These are phyloP conservation scores for Globisporangium iwayamae DNA, from an alignment of 352 stramenopile genomes.

Conservation along the genomic window DNA sequence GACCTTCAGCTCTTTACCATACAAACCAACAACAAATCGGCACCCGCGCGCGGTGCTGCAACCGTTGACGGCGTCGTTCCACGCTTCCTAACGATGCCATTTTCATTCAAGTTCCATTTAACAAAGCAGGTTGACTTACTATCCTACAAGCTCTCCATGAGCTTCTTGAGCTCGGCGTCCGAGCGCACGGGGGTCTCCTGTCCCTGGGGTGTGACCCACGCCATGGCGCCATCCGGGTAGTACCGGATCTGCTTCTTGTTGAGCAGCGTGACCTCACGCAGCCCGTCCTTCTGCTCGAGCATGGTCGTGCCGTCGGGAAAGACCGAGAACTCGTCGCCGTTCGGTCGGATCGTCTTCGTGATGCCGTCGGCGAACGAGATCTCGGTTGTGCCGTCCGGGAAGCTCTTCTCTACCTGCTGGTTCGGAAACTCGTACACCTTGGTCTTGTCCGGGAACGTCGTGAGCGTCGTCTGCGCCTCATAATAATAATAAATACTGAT, in stretches of 20 bases:
- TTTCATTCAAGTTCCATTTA: background rate
- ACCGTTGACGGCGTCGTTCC: too few species aligned
- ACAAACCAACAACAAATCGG: too few species aligned
- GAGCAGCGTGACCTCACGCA: conserved; percentile 76
- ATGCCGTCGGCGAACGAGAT: conserved; percentile 95
- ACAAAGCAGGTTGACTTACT: background rate
- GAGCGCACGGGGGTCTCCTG: conserved; percentile 56
- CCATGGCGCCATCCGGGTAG: conserved; percentile 70
- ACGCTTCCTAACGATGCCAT: too few species aligned
- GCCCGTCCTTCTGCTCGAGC: conserved; percentile 62
- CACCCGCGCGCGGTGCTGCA: too few species aligned
- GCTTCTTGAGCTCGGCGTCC: conserved; percentile 53
- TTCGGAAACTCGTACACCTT: conserved; percentile 97
- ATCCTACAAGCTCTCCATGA: conserved; percentile 36
- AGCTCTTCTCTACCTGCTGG: conserved; percentile 92
- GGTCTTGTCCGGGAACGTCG: conserved; percentile 90
- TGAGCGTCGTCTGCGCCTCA: conserved; percentile 92
- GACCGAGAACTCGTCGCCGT: conserved; percentile 75
- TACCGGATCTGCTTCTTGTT: conserved; percentile 73
- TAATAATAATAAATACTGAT: conserved; percentile 94
- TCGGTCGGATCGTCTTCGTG: conserved; percentile 78
- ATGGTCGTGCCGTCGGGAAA: conserved; percentile 85
- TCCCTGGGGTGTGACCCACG: conserved; percentile 39
- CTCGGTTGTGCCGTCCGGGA: conserved; percentile 90
- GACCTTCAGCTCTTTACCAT: too few species aligned